Evolutionary conservation across 768 basidiomycete species (phyloP).

Genomic region (Leccinum broughii): DNA sequence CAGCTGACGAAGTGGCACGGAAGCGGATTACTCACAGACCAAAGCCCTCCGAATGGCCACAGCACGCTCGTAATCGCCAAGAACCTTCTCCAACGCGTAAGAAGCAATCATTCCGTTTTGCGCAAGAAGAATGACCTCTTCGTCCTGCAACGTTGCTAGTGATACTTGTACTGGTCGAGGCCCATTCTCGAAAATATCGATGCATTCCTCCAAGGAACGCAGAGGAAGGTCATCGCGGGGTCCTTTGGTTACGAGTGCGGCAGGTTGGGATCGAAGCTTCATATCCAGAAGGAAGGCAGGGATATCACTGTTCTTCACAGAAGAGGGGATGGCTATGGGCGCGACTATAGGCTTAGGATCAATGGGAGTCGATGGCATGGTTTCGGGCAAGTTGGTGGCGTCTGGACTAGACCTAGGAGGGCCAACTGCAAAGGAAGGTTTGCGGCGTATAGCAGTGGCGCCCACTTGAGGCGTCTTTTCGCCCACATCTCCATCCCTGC

Average conservation of each 20-base stretch:
- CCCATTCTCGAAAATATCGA: conserved; percentile 76
- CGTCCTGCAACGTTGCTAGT: conserved; percentile 73
- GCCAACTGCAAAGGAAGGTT: conserved; percentile 29
- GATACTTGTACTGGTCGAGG: conserved; percentile 59
- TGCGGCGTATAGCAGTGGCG: conserved; percentile 11
- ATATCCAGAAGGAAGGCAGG: conserved; percentile 34
- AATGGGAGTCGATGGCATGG: conserved; percentile 14
- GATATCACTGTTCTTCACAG: conserved; percentile 23
- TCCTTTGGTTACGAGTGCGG: conserved; percentile 16
- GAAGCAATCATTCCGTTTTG: conserved; percentile 92
- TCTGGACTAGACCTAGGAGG: conserved; percentile 15
- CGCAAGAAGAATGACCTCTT: conserved; percentile 85
- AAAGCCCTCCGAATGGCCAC: conserved; percentile 84
- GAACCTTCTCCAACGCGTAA: conserved; percentile 94
- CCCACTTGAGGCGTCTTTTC: conserved; percentile 18
- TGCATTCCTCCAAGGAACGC: conserved; percentile 48
- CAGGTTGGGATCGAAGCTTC: conserved; percentile 33
- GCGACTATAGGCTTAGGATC: conserved; percentile 22
- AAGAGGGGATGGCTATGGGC: conserved; percentile 25
- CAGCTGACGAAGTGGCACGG: conserved; percentile 4
- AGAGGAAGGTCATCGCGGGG: conserved; percentile 16
- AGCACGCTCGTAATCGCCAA: conserved; percentile 84
- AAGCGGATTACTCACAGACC: conserved; percentile 62
- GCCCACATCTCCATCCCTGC: conserved; percentile 25
- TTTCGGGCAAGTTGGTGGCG: conserved; percentile 18